phyloP scores from a whole-genome alignment of 2,329 filamentous ascomycete genomes.

The Aspergillus niger region DNA sequence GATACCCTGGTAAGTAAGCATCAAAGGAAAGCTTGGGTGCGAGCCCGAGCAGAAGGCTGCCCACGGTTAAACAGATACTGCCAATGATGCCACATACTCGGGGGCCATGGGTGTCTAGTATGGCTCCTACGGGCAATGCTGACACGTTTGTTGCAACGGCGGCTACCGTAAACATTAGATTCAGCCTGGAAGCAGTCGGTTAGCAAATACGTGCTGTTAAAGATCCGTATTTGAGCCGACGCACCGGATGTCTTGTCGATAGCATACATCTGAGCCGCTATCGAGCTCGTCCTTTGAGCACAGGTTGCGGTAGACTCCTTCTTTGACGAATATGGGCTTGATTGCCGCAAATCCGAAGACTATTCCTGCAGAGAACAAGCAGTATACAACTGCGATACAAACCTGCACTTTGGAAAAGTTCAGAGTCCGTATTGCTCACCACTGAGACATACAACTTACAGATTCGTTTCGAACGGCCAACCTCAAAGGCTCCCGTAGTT shows the following conservation, averaged over 20 bases:
- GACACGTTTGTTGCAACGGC: slow-evolving; percentile 86
- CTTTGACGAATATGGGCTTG: slow-evolving; percentile 75
- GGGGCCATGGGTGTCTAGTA: slow-evolving; percentile 81
- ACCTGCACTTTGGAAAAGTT: slow-evolving; percentile 62
- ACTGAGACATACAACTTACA: slow-evolving; percentile 41
- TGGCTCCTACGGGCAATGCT: slow-evolving; percentile 80
- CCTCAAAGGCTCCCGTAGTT: slow-evolving; percentile 54
- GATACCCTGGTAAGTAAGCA: slow-evolving; percentile 71
- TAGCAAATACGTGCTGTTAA: neutral
- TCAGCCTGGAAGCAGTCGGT: slow-evolving; percentile 55
- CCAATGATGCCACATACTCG: slow-evolving; percentile 73
- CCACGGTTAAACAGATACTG: slow-evolving; percentile 66
- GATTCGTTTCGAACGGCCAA: slow-evolving; percentile 55
- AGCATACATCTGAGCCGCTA: slow-evolving; percentile 55
- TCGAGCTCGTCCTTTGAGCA: slow-evolving; percentile 60
- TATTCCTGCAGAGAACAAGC: slow-evolving; percentile 74
- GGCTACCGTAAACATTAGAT: slow-evolving; percentile 90
- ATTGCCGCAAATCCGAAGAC: slow-evolving; percentile 84
- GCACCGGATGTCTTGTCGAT: slow-evolving; percentile 59
- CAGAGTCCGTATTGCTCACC: neutral
- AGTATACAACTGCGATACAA: slow-evolving; percentile 68
- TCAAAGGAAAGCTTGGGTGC: slow-evolving; percentile 68
- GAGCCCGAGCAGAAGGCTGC: slow-evolving; percentile 73
- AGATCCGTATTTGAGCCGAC: slow-evolving; percentile 2
- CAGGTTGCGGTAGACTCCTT: slow-evolving; percentile 68